Percentiles rank a stretch among this genome's conserved stretches.
These are phyloP conservation scores for Oryza punctata DNA, from an alignment of 176 grass and related monocot species.

Conservation along the genomic window DNA sequence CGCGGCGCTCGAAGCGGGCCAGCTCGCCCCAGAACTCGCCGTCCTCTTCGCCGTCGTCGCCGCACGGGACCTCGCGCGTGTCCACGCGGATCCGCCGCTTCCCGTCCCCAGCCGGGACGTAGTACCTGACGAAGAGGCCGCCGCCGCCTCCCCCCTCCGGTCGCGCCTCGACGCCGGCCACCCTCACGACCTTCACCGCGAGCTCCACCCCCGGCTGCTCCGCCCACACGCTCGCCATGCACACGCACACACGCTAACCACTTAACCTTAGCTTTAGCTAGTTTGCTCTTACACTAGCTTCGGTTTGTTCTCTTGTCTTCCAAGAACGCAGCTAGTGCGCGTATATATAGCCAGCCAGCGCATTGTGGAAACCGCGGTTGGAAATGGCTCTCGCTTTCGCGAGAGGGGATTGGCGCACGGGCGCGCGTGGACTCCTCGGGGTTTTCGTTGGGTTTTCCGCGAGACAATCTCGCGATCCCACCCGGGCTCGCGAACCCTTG, in stretches of 20 bases:
- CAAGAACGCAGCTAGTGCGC: not conserved
- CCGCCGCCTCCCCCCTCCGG: conserved; percentile 22
- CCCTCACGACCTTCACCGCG: conserved; percentile 49
- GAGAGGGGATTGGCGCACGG: not conserved
- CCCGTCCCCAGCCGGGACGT: conserved; percentile 46
- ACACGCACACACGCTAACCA: not conserved
- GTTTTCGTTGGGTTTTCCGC: not conserved
- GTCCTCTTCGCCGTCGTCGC: not conserved
- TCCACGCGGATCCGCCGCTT: conserved; percentile 56
- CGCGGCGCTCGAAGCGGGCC: conserved; percentile 40
- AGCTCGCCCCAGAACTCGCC: conserved; percentile 37
- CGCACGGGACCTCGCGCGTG: conserved; percentile 47
- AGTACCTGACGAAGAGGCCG: conserved; percentile 57
- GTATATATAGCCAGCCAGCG: not conserved
- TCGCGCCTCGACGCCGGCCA: conserved; percentile 7
- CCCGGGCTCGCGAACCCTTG: conserved; percentile 27
- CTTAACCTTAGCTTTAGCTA: too few species aligned
- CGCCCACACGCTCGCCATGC: conserved; percentile 27
- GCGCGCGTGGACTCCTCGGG: not conserved
- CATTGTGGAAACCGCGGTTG: too few species aligned
- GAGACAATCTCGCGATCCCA: too few species aligned
- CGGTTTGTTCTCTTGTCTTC: not conserved
- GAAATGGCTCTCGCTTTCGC: conserved; percentile 44
- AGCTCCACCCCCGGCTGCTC: conserved; percentile 37
- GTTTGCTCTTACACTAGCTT: not conserved